Evolutionary conservation across 2,329 filamentous ascomycete genomes (phyloP).

Genomic region (Epichloe glyceriae): DNA sequence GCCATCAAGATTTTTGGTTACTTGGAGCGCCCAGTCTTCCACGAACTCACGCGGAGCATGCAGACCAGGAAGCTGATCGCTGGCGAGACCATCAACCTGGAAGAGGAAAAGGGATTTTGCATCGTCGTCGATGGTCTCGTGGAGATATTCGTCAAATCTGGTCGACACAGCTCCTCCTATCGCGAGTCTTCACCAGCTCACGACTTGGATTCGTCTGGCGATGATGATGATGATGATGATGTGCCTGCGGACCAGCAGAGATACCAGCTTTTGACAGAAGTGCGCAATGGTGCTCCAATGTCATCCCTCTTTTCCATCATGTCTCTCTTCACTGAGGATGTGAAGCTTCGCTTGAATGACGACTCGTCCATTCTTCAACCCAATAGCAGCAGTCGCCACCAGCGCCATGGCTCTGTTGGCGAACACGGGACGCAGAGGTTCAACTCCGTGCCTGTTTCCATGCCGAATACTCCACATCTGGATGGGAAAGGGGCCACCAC

Average conservation of each 20-base stretch:
- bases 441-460: constrained; percentile 13
- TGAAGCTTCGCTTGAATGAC: constrained; percentile 65
- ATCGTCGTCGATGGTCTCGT: constrained; percentile 92
- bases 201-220: constrained; percentile 35
- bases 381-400: constrained; percentile 13
- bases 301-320: constrained; percentile 96
- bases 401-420: constrained; percentile 16
- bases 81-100: constrained; percentile 84
- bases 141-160: constrained; percentile 95
- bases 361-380: constrained; percentile 25
- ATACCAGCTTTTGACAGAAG: constrained; percentile 91
- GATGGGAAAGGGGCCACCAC: constrained; percentile 14
- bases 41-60: constrained; percentile 95
- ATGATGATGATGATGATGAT: constrained; percentile 40
- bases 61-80: constrained; percentile 94
- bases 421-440: constrained; percentile 5
- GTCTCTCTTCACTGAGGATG: constrained; percentile 90
- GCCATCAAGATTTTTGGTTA: constrained; percentile 99
- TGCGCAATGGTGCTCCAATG: constrained; percentile 96
- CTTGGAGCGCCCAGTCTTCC: constrained; percentile 88
- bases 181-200: constrained; percentile 17
- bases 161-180: constrained; percentile 19
- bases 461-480: constrained; percentile 27
- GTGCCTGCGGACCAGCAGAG: constrained; percentile 57
- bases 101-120: constrained; percentile 97